Percentiles rank a stretch among this genome's conserved stretches.
Evolutionary conservation across 345 rosid genomes (phyloP).

Genomic region (Eucalyptus grandis): DNA sequence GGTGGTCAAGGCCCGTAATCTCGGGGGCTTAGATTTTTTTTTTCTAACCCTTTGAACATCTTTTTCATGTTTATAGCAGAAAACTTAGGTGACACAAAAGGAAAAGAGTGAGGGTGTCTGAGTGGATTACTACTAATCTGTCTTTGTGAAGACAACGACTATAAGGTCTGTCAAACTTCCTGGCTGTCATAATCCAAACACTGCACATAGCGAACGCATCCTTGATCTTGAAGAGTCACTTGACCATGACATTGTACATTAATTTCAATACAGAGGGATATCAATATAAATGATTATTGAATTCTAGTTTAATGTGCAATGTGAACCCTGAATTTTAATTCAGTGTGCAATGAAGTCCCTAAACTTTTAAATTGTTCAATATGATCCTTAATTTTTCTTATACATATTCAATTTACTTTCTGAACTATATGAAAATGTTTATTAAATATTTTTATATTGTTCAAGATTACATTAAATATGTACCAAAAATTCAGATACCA

Average conservation of each 20-base stretch:
- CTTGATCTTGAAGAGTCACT: not conserved
- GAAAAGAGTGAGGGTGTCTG: not conserved
- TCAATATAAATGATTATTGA: too few species aligned
- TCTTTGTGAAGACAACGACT: not conserved
- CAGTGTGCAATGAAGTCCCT: rapidly evolving
- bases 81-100: not conserved
- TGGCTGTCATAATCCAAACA: not conserved
- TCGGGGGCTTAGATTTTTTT: not conserved
- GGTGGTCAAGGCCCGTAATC: not conserved
- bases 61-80: not conserved
- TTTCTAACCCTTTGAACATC: not conserved
- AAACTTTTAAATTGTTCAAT: too few species aligned
- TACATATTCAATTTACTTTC: not conserved
- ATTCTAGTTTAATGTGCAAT: not conserved
- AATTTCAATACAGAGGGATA: not conserved
- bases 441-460: too few species aligned
- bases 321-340: too few species aligned
- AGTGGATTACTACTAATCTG: not conserved
- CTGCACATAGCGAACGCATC: not conserved
- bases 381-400: too few species aligned
- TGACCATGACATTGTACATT: not conserved
- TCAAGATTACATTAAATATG: too few species aligned
- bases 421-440: too few species aligned
- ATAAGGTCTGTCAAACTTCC: not conserved
- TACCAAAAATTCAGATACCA: too few species aligned